These are phyloP conservation scores for Aspergillus viridinutans DNA, from an alignment of 2,329 filamentous ascomycete genomes.

Conservation along the genomic window DNA sequence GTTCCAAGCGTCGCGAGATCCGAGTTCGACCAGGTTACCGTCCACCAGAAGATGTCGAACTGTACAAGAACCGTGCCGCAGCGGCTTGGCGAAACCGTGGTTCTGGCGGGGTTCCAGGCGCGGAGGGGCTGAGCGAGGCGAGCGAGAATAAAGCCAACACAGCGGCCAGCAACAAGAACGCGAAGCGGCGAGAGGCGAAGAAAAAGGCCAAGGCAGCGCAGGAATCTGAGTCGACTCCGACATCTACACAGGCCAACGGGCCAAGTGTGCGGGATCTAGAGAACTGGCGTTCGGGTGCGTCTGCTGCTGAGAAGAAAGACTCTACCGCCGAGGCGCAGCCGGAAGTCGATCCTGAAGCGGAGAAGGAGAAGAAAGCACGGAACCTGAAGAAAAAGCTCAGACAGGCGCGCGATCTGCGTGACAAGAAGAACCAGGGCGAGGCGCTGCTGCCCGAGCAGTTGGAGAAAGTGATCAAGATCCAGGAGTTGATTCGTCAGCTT, in stretches of 20 bases:
- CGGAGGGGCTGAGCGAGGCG: slow-evolving; percentile 52
- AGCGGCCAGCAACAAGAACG: slow-evolving; percentile 72
- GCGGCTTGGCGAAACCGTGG: slow-evolving; percentile 76
- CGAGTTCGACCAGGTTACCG: slow-evolving; percentile 89
- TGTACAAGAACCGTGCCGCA: slow-evolving; percentile 91
- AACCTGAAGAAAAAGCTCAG: slow-evolving; percentile 92
- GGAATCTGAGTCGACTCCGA: slow-evolving; percentile 40
- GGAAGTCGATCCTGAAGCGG: slow-evolving; percentile 63
- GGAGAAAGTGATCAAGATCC: slow-evolving; percentile 96
- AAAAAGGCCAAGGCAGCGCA: slow-evolving; percentile 60
- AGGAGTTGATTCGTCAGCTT: slow-evolving; percentile 84
- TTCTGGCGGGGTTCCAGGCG: slow-evolving; percentile 69
- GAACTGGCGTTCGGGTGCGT: slow-evolving; percentile 29
- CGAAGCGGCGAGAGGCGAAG: slow-evolving; percentile 67
- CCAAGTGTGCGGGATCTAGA: slow-evolving; percentile 24
- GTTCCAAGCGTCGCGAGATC: slow-evolving; percentile 89
- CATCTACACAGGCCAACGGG: slow-evolving; percentile 11
- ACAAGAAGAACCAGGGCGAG: slow-evolving; percentile 85
- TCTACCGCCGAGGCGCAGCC: slow-evolving; percentile 23
- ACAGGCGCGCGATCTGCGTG: slow-evolving; percentile 83
- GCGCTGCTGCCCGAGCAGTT: slow-evolving; percentile 87
- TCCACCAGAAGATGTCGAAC: slow-evolving; percentile 89
- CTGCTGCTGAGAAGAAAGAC: slow-evolving; percentile 21
- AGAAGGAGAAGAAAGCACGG: slow-evolving; percentile 88
- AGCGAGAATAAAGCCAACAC: slow-evolving; percentile 51